Conservation (phyloP, 1,139 yeast genomes). For the Pichia sp. region DNA sequence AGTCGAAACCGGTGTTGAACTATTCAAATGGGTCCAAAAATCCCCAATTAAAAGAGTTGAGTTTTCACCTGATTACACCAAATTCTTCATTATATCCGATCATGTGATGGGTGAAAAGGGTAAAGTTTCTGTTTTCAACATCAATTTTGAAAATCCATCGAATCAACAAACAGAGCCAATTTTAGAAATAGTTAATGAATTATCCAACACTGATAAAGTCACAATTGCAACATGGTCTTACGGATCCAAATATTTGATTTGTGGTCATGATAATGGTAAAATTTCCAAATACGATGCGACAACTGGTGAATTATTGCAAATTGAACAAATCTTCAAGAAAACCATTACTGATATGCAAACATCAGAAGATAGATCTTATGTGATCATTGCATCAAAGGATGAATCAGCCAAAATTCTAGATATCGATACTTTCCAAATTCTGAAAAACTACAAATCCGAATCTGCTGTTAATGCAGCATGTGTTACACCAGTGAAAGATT, state of each 20-base stretch:
- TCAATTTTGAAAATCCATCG: slow-evolving; percentile 32
- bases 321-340: slow-evolving; percentile 61
- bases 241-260: slow-evolving; percentile 63
- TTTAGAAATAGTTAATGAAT: slow-evolving; percentile 43
- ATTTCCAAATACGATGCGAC: slow-evolving; percentile 72
- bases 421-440: slow-evolving; percentile 61
- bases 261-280: slow-evolving; percentile 84
- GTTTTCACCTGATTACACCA: slow-evolving; percentile 65
- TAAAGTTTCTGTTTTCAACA: slow-evolving; percentile 58
- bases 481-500: slow-evolving; percentile 86
- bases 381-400: slow-evolving; percentile 90
- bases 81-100: slow-evolving; percentile 74
- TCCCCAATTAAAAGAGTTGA: slow-evolving; percentile 91
- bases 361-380: slow-evolving; percentile 79
- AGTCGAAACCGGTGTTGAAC: slow-evolving; percentile 67
- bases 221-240: slow-evolving; percentile 88
- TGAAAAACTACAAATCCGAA: slow-evolving; percentile 78
- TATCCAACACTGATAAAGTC: slow-evolving; percentile 54
- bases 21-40: slow-evolving; percentile 65
- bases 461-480: slow-evolving; percentile 96
- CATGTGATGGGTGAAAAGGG: slow-evolving; percentile 91
- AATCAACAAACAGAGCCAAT: slow-evolving; percentile 45
- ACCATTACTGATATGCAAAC: slow-evolving; percentile 84
- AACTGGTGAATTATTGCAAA: slow-evolving; percentile 61
- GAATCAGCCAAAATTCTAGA: slow-evolving; percentile 77